Evolutionary conservation across 768 basidiomycete genomes (phyloP), one percentile per base, ranked within the genome.

Genomic region (Termitomyces heimii): DNA sequence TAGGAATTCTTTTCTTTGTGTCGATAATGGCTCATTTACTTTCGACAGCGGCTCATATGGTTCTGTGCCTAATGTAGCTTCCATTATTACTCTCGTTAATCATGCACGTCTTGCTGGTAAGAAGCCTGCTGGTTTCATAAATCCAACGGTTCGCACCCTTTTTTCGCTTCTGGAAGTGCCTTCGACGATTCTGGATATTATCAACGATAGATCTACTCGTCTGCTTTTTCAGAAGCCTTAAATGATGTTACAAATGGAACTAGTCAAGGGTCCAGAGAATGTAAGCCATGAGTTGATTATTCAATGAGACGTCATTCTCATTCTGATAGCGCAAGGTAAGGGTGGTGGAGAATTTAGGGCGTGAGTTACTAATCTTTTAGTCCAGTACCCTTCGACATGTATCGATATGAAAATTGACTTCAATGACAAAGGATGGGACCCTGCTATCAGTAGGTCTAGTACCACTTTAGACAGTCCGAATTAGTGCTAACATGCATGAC

Each of bases 191-290:
- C 22, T 12, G 16, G 12, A 13, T 34, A 34, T 9, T n/a, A 47
- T 12, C 4, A 3, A 35, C 12, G 4, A 40, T 37, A 70, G 64
- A 68, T 70, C 0, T 68, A 73, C 56, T 69, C 73, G 12, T 45
- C 65, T 29, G 55, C 44, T 6, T 77, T 77, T 57, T 62, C 65
- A 2, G 55, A 58, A 24, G 73, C 71, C 1, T 80, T 77, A 59
- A 72, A 75, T 50, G 75, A 76, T 52, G 73, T 82, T 44, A 73
- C 70, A 6, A 71, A 65, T 16, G 77, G 76, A 16, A 73, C 70
- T 0, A 82, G 73, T 61, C 71, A 73, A 54, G 81, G 81, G 4
- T 82, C 78, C 55, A 75, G 73, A 61, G 77, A 69, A 51, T 63
- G 69, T 71, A 59, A 63, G 68, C n/a, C 39, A 20, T 29, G 7